phyloP scores from a whole-genome alignment of 768 basidiomycete genomes.

The Sarcomyxa edulis region DNA sequence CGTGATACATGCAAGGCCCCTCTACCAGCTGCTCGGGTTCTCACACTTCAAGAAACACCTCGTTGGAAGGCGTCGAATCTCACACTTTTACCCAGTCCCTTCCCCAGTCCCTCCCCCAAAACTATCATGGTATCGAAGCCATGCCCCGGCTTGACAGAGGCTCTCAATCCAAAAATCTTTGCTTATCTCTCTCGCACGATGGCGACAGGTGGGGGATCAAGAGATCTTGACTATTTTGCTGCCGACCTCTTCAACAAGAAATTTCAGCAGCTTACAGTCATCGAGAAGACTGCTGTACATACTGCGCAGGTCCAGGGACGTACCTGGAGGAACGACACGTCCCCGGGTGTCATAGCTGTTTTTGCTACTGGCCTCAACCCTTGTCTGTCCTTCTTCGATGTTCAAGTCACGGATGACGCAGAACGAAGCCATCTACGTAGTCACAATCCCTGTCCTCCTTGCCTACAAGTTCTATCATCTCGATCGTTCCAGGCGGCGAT shows the following conservation, averaged over 20 bases:
- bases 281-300: slow-evolving; percentile 8
- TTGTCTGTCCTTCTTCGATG: background rate
- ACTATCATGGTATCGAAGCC: slow-evolving; percentile 3
- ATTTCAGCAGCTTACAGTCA: background rate
- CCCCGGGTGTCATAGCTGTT: slow-evolving; percentile 10
- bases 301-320: slow-evolving; percentile 12
- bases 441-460: slow-evolving; percentile 10
- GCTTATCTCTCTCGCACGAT: slow-evolving; percentile 10
- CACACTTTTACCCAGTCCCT: too few species aligned
- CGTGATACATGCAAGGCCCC: background rate
- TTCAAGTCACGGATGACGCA: background rate
- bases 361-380: slow-evolving; percentile 11
- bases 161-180: slow-evolving; percentile 3
- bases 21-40: background rate
- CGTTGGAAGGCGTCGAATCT: background rate
- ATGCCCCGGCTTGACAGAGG: slow-evolving; percentile 11
- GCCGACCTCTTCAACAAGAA: slow-evolving; percentile 6
- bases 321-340: slow-evolving; percentile 22
- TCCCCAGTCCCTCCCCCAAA: too few species aligned
- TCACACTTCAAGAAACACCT: background rate
- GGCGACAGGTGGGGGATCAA: slow-evolving; percentile 11
- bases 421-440: too few species aligned
- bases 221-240: slow-evolving; percentile 10
- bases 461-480: slow-evolving; percentile 2
- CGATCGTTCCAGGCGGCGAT: slow-evolving; percentile 12